Evolutionary conservation across 495 filamentous ascomycete genomes (phyloP).

Genomic region (Penicillium cataractarum): DNA sequence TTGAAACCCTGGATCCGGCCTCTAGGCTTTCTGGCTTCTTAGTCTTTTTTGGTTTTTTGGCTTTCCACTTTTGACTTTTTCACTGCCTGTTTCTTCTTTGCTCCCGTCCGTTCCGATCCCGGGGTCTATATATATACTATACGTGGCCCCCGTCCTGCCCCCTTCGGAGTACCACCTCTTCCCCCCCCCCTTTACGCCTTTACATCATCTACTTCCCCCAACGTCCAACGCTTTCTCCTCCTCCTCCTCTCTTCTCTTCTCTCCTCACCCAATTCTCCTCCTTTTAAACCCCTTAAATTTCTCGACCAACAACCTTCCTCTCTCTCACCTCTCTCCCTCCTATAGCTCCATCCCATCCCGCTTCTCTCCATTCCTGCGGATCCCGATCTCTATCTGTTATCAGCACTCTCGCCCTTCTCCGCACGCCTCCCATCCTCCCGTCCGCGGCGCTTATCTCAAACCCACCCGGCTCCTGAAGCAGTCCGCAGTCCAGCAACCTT

Average conservation of each 20-base stretch:
- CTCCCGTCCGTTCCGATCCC: constrained; percentile 34
- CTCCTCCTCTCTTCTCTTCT: constrained; percentile 33
- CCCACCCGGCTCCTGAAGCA: constrained; percentile 5
- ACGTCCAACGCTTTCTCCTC: constrained; percentile 15
- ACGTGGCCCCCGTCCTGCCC: constrained; percentile 1
- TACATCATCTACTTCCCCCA: constrained; percentile 10
- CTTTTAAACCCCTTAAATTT: constrained; percentile 29
- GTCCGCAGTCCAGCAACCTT: neutral
- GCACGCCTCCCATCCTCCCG: constrained; percentile 21
- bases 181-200: constrained; percentile 20
- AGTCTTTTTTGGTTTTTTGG: constrained; percentile 14
- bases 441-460: constrained; percentile 26
- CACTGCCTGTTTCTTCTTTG: constrained; percentile 8
- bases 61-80: constrained; percentile 23
- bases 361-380: neutral
- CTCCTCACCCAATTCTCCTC: constrained; percentile 43
- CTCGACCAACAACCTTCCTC: neutral
- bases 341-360: constrained; percentile 1
- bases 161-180: neutral
- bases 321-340: constrained; percentile 24
- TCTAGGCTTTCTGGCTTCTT: neutral
- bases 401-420: constrained; percentile 25
- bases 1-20: constrained; percentile 23
- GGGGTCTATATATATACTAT: constrained; percentile 13
- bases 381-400: constrained; percentile 8